Conservation (phyloP, 2,329 filamentous ascomycete species). For the Dichotomopilus funicola region DNA sequence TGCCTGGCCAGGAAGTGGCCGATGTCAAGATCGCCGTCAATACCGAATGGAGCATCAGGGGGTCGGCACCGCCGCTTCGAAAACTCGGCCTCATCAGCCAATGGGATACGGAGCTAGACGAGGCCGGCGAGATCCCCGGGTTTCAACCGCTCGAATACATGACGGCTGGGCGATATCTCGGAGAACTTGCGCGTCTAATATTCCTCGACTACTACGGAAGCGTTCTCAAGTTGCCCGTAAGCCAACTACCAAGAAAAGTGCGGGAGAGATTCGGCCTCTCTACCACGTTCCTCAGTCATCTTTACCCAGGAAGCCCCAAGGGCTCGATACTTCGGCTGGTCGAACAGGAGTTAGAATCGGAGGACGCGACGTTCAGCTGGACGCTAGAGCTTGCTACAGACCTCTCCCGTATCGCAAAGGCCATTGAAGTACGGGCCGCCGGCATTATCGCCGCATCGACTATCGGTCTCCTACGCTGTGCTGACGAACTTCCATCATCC, state of each 20-base stretch:
- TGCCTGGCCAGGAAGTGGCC: conserved; percentile 40
- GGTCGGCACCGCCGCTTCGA: conserved; percentile 60
- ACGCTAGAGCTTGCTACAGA: conserved; percentile 50
- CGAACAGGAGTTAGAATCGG: conserved; percentile 46
- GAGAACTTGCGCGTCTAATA: conserved; percentile 67
- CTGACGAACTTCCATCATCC: conserved; percentile 53
- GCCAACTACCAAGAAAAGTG: conserved; percentile 48
- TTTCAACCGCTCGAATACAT: conserved; percentile 83
- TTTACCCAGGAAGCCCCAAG: conserved; percentile 47
- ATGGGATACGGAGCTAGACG: conserved; percentile 66
- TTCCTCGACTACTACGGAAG: conserved; percentile 57
- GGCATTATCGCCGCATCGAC: conserved; percentile 68
- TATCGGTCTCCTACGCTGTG: conserved; percentile 61
- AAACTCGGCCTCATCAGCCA: conserved; percentile 57
- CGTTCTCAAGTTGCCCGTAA: conserved; percentile 32
- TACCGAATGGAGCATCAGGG: conserved; percentile 78
- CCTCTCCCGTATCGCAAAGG: conserved; percentile 60
- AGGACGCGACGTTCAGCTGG: conserved; percentile 47
- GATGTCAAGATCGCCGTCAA: conserved; percentile 69
- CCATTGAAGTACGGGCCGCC: conserved; percentile 66
- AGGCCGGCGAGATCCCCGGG: conserved; percentile 60
- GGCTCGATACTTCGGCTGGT: conserved; percentile 41
- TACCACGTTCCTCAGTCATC: conserved; percentile 67
- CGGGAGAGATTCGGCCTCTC: conserved; percentile 56
- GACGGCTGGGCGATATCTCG: conserved; percentile 71